Conservation (phyloP, 2,329 filamentous ascomycete species). For the Shiraia sp. region DNA sequence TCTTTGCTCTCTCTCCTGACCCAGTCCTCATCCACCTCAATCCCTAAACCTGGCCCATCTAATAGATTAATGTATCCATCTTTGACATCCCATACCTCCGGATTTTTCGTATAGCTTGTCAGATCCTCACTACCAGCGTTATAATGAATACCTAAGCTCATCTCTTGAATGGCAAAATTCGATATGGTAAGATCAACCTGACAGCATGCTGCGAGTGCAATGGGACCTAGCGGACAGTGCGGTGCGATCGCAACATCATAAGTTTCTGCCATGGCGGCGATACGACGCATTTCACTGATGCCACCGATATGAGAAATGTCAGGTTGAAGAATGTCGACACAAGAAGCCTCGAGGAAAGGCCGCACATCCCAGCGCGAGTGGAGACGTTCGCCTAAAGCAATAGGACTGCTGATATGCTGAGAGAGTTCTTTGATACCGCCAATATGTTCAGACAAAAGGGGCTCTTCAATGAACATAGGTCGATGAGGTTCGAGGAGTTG, state of each 20-base stretch:
- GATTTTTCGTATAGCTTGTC: slow-evolving; percentile 67
- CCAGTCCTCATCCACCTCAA: slow-evolving; percentile 70
- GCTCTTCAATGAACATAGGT: slow-evolving; percentile 78
- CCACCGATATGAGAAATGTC: slow-evolving; percentile 74
- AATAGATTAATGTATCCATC: slow-evolving; percentile 66
- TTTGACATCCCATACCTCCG: slow-evolving; percentile 67
- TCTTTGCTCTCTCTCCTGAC: slow-evolving; percentile 64
- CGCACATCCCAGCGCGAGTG: slow-evolving; percentile 75
- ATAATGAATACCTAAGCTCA: slow-evolving; percentile 80
- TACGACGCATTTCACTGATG: slow-evolving; percentile 70
- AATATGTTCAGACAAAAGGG: slow-evolving; percentile 69
- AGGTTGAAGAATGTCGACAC: slow-evolving; percentile 73
- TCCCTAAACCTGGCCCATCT: slow-evolving; percentile 66
- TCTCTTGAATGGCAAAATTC: slow-evolving; percentile 75
- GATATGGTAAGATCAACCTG: slow-evolving; percentile 64
- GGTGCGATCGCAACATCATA: slow-evolving; percentile 76
- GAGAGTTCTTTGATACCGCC: slow-evolving; percentile 67
- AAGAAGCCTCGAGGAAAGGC: slow-evolving; percentile 68
- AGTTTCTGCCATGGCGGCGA: slow-evolving; percentile 71
- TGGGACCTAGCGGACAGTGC: slow-evolving; percentile 73
- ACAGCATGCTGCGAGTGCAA: slow-evolving; percentile 71
- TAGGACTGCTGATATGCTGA: slow-evolving; percentile 62
- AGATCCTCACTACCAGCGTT: slow-evolving; percentile 55
- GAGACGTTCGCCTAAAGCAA: slow-evolving; percentile 73
- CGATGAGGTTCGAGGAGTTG: slow-evolving; percentile 67